Conservation (phyloP, 1,284 basidiomycete genomes). For the Heterobasidion annosum region DNA sequence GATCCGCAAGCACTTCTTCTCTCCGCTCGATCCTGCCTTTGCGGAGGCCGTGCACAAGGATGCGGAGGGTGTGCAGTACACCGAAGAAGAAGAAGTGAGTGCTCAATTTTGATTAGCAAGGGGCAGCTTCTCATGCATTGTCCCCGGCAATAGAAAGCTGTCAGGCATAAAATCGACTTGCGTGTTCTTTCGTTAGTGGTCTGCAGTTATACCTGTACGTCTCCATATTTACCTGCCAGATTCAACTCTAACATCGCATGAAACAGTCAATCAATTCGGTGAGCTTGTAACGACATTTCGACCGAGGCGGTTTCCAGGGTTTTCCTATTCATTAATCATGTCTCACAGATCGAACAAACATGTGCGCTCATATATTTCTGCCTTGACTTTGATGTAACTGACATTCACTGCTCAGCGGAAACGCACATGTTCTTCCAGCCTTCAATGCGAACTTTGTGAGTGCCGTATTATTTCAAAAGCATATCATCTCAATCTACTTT, state of each 20-base stretch:
- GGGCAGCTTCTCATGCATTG: not conserved
- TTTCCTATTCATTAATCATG: not conserved
- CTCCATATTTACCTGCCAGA: not conserved
- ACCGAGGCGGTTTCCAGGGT: too few species aligned
- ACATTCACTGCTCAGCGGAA: constrained; percentile 23
- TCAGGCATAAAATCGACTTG: constrained; percentile 37
- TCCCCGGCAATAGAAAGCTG: constrained; percentile 21
- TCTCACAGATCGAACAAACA: constrained; percentile 41
- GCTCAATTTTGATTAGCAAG: not conserved
- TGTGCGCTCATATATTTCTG: constrained; percentile 21
- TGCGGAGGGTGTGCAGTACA: constrained; percentile 35
- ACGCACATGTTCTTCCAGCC: constrained; percentile 38
- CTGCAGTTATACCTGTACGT: constrained; percentile 24
- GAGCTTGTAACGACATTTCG: constrained; percentile 5
- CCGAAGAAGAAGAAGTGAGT: constrained; percentile 35
- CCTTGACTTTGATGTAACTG: not conserved
- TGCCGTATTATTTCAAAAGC: not conserved
- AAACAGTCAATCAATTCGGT: constrained; percentile 48
- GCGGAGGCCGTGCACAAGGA: constrained; percentile 43
- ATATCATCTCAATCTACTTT: not conserved
- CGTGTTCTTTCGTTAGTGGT: constrained; percentile 38
- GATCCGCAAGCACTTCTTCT: constrained; percentile 30
- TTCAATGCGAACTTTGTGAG: constrained; percentile 47
- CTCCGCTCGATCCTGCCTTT: constrained; percentile 29
- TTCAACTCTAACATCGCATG: not conserved